These are phyloP conservation scores for Hura crepitans DNA, from an alignment of 441 rosid species.

Conservation along the genomic window DNA sequence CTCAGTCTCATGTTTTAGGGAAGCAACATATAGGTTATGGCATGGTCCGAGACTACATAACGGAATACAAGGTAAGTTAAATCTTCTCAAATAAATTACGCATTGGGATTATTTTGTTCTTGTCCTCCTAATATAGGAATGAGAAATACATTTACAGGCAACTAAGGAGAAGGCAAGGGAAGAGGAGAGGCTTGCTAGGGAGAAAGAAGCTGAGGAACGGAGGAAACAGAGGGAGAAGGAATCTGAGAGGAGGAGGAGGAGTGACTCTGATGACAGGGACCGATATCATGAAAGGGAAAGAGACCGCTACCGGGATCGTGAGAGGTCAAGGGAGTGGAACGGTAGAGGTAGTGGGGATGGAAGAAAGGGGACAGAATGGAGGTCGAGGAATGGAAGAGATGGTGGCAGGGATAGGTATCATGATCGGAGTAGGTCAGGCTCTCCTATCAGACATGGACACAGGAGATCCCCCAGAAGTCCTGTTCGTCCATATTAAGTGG, in stretches of 20 bases:
- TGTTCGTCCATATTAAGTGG: slow-evolving; percentile 50
- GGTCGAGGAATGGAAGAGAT: slow-evolving; percentile 69
- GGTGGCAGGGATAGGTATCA: slow-evolving; percentile 50
- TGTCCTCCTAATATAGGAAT: slow-evolving; percentile 17
- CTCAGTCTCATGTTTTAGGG: slow-evolving; percentile 91
- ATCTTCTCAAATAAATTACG: slow-evolving; percentile 3
- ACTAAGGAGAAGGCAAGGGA: slow-evolving; percentile 80
- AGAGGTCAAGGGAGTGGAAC: slow-evolving; percentile 52
- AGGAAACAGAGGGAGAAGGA: slow-evolving; percentile 67
- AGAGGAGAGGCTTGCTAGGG: slow-evolving; percentile 67
- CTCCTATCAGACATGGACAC: slow-evolving; percentile 79
- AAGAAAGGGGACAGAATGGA: slow-evolving; percentile 52
- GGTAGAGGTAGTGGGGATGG: slow-evolving; percentile 53
- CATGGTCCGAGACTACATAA: slow-evolving; percentile 87
- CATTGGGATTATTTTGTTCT: slow-evolving; percentile 1
- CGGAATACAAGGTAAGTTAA: slow-evolving; percentile 64
- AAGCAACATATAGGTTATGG: slow-evolving; percentile 98
- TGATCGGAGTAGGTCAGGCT: slow-evolving; percentile 72
- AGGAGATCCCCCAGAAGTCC: slow-evolving; percentile 80
- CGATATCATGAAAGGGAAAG: slow-evolving; percentile 54
- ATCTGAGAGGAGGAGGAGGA: slow-evolving; percentile 47
- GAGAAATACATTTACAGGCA: slow-evolving; percentile 39
- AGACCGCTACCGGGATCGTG: slow-evolving; percentile 53
- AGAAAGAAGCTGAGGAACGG: slow-evolving; percentile 80
- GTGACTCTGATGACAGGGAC: slow-evolving; percentile 71